Percentiles rank a stretch among this genome's conserved stretches.
Conservation (phyloP, 148 eudicot species). For the Amaranthus cruentus region DNA sequence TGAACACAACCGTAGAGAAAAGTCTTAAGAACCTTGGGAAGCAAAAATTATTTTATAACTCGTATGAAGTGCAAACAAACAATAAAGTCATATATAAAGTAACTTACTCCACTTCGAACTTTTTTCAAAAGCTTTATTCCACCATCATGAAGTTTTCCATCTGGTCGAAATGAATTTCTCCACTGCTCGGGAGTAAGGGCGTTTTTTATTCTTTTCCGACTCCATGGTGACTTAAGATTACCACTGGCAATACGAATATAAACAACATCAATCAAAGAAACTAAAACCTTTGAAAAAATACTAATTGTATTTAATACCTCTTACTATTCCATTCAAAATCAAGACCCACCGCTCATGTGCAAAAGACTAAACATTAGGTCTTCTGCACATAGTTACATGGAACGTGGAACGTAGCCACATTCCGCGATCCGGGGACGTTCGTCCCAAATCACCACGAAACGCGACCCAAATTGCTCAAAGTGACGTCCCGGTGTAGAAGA, state of each 20-base stretch:
- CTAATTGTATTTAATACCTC: neutral
- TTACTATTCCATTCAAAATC: neutral
- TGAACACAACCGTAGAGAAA: neutral
- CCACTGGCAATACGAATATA: conserved; percentile 43
- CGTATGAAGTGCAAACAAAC: neutral
- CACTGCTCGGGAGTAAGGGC: conserved; percentile 67
- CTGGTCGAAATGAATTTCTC: conserved; percentile 64
- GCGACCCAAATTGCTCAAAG: too few relatives aligned
- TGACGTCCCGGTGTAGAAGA: too few relatives aligned
- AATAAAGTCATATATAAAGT: neutral
- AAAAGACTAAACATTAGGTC: neutral
- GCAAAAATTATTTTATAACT: neutral
- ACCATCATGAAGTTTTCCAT: conserved; percentile 73
- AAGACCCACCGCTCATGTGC: neutral
- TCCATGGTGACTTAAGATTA: conserved; percentile 93
- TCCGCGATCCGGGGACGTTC: too few relatives aligned
- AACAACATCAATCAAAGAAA: neutral
- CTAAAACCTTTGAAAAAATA: neutral
- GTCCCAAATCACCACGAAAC: too few relatives aligned
- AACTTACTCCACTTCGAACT: conserved; percentile 89
- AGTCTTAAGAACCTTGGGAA: neutral
- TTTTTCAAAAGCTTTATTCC: conserved; percentile 84
- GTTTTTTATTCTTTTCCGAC: conserved; percentile 76
- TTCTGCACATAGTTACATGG: neutral
- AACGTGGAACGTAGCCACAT: too few relatives aligned